Percentiles rank a stretch among this genome's conserved stretches.
These are phyloP conservation scores for Venturiaceae sp. DNA, from an alignment of 2,329 filamentous ascomycete genomes.

Conservation along the genomic window DNA sequence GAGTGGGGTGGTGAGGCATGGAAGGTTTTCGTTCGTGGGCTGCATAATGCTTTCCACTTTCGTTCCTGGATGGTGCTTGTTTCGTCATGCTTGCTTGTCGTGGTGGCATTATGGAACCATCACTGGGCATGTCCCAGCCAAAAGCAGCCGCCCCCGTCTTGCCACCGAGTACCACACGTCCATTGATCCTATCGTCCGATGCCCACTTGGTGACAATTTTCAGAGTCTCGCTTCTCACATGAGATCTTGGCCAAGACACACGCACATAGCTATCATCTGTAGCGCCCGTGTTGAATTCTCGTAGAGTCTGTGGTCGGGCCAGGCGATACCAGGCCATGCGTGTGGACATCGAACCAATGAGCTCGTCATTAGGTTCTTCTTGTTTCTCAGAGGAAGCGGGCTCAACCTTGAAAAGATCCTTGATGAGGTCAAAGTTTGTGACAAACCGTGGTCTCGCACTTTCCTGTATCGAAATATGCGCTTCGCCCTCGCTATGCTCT, in stretches of 20 bases:
- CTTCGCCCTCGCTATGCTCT: background rate
- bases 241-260: conserved; percentile 25
- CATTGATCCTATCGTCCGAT: conserved; percentile 26
- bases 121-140: conserved; percentile 21
- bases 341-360: conserved; percentile 21
- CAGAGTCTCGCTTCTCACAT: conserved; percentile 21
- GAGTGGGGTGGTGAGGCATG: background rate
- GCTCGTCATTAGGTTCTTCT: conserved; percentile 18
- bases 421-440: conserved; percentile 16
- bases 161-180: conserved; percentile 16
- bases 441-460: background rate
- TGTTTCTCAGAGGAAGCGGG: conserved; percentile 9
- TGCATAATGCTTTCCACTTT: background rate
- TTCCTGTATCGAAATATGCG: background rate
- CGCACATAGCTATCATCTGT: conserved; percentile 25
- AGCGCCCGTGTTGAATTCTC: conserved; percentile 26
- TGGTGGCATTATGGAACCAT: background rate
- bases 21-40: background rate
- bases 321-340: conserved; percentile 30
- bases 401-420: conserved; percentile 17
- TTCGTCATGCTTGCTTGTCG: background rate
- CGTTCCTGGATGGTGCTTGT: background rate
- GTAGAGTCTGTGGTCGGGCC: conserved; percentile 26
- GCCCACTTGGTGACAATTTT: conserved; percentile 26
- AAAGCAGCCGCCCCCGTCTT: conserved; percentile 23